Percentiles rank a stretch among this genome's conserved stretches.
Conservation (phyloP, 1,139 yeast genomes). For the Hansenula sp. region DNA sequence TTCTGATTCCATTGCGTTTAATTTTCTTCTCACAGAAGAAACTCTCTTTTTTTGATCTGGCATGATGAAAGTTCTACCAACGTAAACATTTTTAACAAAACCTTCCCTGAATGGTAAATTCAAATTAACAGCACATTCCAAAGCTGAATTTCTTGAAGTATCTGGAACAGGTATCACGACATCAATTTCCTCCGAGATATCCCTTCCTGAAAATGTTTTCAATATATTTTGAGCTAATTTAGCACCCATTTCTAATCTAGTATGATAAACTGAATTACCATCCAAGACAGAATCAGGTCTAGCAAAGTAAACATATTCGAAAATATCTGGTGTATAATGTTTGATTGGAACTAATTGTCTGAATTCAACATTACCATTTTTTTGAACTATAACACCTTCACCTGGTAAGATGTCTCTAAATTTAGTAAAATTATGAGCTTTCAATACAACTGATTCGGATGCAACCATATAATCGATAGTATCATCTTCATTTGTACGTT, state of each 20-base stretch:
- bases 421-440: constrained; percentile 83
- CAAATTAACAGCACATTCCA: constrained; percentile 83
- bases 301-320: constrained; percentile 96
- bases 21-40: constrained; percentile 88
- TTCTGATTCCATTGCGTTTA: constrained; percentile 95
- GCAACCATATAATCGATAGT: constrained; percentile 90
- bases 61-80: constrained; percentile 97
- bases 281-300: constrained; percentile 96
- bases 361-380: constrained; percentile 68
- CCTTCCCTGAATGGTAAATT: constrained; percentile 92
- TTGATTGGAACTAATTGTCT: constrained; percentile 80
- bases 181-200: constrained; percentile 60
- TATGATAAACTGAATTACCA: constrained; percentile 90
- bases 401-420: constrained; percentile 90
- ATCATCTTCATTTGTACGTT: constrained; percentile 67
- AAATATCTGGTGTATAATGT: constrained; percentile 89
- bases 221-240: constrained; percentile 75
- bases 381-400: constrained; percentile 91
- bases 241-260: constrained; percentile 92
- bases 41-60: constrained; percentile 95
- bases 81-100: constrained; percentile 92
- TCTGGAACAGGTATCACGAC: constrained; percentile 98
- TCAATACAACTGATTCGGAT: constrained; percentile 89
- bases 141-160: constrained; percentile 91
- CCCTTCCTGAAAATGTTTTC: constrained; percentile 42